phyloP scores from a whole-genome alignment of 2,329 filamentous ascomycete species.

The Tolypocladium guangdongense region DNA sequence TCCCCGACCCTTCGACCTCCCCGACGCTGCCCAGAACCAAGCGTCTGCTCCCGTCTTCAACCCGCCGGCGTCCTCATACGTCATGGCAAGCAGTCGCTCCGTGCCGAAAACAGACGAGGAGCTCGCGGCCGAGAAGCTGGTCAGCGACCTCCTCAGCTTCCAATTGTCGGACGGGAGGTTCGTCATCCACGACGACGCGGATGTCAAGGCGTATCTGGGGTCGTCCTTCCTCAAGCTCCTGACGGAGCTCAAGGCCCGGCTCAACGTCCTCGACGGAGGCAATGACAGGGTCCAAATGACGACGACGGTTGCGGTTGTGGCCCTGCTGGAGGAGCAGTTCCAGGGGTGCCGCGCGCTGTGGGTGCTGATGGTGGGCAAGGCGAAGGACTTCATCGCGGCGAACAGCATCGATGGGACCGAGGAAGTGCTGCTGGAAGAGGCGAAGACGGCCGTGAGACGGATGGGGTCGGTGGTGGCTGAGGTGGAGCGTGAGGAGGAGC shows the following conservation, averaged over 20 bases:
- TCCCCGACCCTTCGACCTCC: neutral
- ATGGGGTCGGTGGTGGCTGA: neutral
- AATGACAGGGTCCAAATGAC: neutral
- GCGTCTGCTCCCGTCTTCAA: neutral
- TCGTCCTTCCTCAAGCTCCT: neutral
- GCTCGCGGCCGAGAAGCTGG: neutral
- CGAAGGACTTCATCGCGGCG: neutral
- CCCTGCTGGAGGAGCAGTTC: constrained; percentile 1
- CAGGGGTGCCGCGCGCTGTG: constrained; percentile 1
- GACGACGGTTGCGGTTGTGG: neutral
- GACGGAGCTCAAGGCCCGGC: neutral
- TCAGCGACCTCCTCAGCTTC: neutral
- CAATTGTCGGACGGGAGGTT: neutral
- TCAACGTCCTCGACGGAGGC: neutral
- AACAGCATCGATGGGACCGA: neutral
- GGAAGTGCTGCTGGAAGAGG: neutral
- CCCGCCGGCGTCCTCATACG: neutral
- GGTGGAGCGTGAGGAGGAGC: neutral
- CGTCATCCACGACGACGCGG: neutral
- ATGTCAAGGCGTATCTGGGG: neutral
- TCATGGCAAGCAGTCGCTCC: neutral
- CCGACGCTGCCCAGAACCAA: neutral
- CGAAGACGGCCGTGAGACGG: neutral
- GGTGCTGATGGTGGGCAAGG: constrained; percentile 2
- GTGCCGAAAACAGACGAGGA: neutral